Evolutionary conservation across 2,329 filamentous ascomycete genomes (phyloP), one percentile per base, ranked within the genome.

Genomic region (Pseudogymnoascus sp.): DNA sequence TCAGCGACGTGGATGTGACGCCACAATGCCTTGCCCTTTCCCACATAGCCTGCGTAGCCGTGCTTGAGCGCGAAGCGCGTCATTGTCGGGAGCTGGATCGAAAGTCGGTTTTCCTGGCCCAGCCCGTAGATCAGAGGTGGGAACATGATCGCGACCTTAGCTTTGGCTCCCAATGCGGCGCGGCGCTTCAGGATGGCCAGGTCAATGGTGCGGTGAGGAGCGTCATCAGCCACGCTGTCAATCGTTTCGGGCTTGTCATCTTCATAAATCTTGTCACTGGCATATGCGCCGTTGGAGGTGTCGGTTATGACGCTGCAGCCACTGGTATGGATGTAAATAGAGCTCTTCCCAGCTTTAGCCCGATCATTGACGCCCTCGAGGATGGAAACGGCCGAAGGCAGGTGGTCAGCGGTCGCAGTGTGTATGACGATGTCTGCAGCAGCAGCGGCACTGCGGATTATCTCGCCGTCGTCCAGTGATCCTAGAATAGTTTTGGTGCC

Each of bases 281-380:
- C 73, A 58, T 63, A 71, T 12, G 64, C 63, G 14, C 75, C 75
- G 18, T 68, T 62, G 1, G 73, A 63, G 9, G 67, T 67, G 62
- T 79, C 78, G 59, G 69, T 70, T 3, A 79, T 64, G 6, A 78
- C 69, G 8, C 70, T 72, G 6, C 75, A 74, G 4, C 77, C 78
- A 6, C 74, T 76, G 2, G 78, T 81, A 65, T 80, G 78, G 61
- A 80, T 78, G 70, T 74, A 81, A 62, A 77, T 77, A 16, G 76
- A 77, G 22, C 62, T 62, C 28, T 74, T 71, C 9, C 70, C 71
- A 34, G 73, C 65, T 1, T 68, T 64, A 1, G 75, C 72, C 6
- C 77, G 73, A 60, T 73, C 65, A 57, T 71, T 65, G 58, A 81
- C 66, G 6, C 77, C 78, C 8, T 74, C 72, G 3, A 80, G 67